Conservation (phyloP, 2,329 filamentous ascomycete genomes). For the Sporothrix dimorphospora region DNA sequence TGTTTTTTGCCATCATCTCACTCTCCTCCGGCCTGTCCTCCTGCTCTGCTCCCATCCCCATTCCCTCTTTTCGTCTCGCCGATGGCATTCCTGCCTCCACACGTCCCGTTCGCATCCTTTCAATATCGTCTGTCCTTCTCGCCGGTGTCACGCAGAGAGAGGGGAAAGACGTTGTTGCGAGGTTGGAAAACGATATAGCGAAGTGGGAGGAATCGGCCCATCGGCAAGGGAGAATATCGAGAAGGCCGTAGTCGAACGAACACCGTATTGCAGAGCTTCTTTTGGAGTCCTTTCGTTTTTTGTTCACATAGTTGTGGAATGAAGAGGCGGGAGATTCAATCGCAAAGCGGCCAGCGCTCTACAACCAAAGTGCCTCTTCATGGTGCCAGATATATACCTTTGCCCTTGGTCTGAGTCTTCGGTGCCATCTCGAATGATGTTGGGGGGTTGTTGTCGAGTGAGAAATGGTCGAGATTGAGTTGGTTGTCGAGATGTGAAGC, state of each 20-base stretch:
- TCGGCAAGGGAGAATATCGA: background rate
- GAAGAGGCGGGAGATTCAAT: background rate
- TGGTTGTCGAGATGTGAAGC: constrained; percentile 23
- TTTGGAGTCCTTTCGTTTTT: constrained; percentile 13
- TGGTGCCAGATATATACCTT: constrained; percentile 42
- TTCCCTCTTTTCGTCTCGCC: background rate
- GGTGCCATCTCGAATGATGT: constrained; percentile 44
- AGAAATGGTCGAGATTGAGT: constrained; percentile 26
- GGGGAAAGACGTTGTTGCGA: background rate
- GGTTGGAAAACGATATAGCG: background rate
- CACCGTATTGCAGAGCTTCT: constrained; percentile 29
- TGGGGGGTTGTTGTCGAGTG: constrained; percentile 30
- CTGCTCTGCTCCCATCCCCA: background rate
- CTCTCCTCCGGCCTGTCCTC: background rate
- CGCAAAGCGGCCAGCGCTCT: constrained; percentile 3
- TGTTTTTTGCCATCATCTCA: background rate
- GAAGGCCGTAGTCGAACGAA: constrained; percentile 21
- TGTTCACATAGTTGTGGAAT: constrained; percentile 24
- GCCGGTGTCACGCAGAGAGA: constrained; percentile 13
- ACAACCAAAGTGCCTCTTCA: constrained; percentile 11
- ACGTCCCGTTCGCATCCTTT: constrained; percentile 6
- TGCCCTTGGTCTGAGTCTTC: constrained; percentile 43
- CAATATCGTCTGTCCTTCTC: background rate
- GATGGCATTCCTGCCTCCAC: background rate
- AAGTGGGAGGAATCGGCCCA: constrained; percentile 5